Percentiles rank a stretch among this genome's conserved stretches.
Evolutionary conservation across 345 rosid species (phyloP).

Genomic region (Pelargonium nanum): DNA sequence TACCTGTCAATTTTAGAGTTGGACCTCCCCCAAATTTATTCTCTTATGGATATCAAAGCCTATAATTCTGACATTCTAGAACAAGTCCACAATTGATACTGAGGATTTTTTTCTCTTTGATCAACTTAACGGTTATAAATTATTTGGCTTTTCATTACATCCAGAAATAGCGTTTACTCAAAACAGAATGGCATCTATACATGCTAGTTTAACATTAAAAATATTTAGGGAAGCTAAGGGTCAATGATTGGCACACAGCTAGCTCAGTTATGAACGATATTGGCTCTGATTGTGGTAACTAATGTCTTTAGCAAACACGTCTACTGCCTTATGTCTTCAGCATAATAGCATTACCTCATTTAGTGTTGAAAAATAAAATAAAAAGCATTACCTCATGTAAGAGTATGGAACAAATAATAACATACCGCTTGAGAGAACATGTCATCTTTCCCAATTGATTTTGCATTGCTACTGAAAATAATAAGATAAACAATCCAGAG

Average conservation of each 20-base stretch:
- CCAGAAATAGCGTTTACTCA: not conserved
- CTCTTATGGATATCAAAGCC: not conserved
- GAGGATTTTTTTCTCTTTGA: not conserved
- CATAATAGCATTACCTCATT: constrained; percentile 2
- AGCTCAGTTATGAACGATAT: not conserved
- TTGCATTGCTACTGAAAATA: constrained; percentile 36
- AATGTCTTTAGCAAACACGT: not conserved
- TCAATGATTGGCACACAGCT: not conserved
- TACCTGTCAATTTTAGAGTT: too few species aligned
- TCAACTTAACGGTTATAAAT: not conserved
- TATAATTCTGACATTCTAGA: not conserved
- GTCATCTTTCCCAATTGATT: constrained; percentile 46
- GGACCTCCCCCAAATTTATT: too few species aligned
- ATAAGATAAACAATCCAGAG: constrained; percentile 79
- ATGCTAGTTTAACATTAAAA: too few species aligned
- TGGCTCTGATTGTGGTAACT: not conserved
- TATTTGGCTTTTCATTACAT: not conserved
- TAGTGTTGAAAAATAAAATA: too few species aligned
- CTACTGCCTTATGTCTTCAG: too few species aligned
- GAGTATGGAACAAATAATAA: constrained; percentile 13
- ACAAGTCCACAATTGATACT: not conserved
- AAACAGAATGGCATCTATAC: too few species aligned
- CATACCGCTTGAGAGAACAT: constrained; percentile 73
- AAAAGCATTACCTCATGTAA: constrained; percentile 1
- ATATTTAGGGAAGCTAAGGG: too few species aligned